These are phyloP conservation scores for Phytophthora pini DNA, from an alignment of 352 stramenopile species.

Conservation along the genomic window DNA sequence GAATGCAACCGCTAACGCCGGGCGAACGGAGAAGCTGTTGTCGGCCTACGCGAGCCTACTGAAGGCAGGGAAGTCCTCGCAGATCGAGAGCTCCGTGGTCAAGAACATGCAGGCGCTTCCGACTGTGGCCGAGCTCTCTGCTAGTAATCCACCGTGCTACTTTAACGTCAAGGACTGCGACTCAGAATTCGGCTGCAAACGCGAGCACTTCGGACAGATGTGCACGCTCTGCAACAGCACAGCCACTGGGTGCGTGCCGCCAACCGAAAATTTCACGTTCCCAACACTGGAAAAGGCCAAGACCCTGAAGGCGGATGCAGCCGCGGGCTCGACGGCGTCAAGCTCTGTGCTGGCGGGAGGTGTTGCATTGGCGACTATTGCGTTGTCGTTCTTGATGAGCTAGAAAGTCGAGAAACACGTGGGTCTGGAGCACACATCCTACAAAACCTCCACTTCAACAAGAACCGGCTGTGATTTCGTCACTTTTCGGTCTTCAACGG, in stretches of 20 bases:
- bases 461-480: background rate
- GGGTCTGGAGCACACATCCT: background rate
- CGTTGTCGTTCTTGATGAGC: constrained; percentile 22
- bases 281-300: constrained; percentile 41
- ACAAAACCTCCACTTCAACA: constrained; percentile 1
- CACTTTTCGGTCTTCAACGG: no score
- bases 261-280: constrained; percentile 43
- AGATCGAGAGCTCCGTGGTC: constrained; percentile 36
- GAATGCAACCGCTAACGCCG: constrained; percentile 50
- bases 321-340: constrained; percentile 7
- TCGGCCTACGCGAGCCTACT: constrained; percentile 52
- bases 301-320: constrained; percentile 8
- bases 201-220: constrained; percentile 60
- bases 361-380: constrained; percentile 16
- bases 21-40: constrained; percentile 50
- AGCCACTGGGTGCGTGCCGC: constrained; percentile 32
- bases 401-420: constrained; percentile 1
- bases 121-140: constrained; percentile 43
- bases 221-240: constrained; percentile 54
- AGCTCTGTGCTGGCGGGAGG: constrained; percentile 12
- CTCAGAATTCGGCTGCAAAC: constrained; percentile 65
- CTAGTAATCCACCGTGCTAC: constrained; percentile 69
- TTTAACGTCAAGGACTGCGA: constrained; percentile 61
- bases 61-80: constrained; percentile 32
- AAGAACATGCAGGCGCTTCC: constrained; percentile 59